These are phyloP conservation scores for Pneumocystis sp. DNA, from an alignment of 1,139 yeast species.

Conservation along the genomic window DNA sequence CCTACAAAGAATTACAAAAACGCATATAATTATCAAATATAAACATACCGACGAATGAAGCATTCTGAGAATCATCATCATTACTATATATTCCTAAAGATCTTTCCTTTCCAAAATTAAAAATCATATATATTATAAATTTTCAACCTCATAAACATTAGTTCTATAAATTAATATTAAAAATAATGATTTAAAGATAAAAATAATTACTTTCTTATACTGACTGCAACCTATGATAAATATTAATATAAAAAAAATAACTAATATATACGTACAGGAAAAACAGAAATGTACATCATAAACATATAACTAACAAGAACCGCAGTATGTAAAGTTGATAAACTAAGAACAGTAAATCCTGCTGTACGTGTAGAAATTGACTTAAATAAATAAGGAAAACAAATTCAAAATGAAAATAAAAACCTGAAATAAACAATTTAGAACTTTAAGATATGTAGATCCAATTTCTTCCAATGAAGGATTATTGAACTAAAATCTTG, in stretches of 20 bases:
- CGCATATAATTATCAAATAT: neutral
- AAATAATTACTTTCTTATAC: conserved; percentile 1
- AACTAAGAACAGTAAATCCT: conserved; percentile 61
- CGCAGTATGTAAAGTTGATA: conserved; percentile 65
- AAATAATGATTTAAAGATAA: neutral
- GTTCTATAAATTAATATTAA: conserved; percentile 63
- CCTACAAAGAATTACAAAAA: conserved; percentile 40
- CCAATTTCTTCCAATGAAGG: conserved; percentile 38
- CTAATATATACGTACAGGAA: conserved; percentile 67
- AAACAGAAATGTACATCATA: conserved; percentile 95
- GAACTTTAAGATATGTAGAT: conserved; percentile 47
- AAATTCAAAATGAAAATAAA: neutral
- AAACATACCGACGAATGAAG: conserved; percentile 1
- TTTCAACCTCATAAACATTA: conserved; percentile 75
- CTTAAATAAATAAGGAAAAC: conserved; percentile 39
- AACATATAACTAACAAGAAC: conserved; percentile 84
- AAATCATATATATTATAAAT: neutral
- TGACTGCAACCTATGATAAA: neutral
- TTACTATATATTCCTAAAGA: conserved; percentile 70
- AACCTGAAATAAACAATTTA: neutral
- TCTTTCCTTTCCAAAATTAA: conserved; percentile 27
- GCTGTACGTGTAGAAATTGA: conserved; percentile 89
- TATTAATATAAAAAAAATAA: neutral
- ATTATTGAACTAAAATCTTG: conserved; percentile 4
- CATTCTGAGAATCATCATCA: conserved; percentile 15